Evolutionary conservation across 441 rosid species (phyloP), one percentile per base, ranked within the genome.

Genomic region (Populus hybrid): DNA sequence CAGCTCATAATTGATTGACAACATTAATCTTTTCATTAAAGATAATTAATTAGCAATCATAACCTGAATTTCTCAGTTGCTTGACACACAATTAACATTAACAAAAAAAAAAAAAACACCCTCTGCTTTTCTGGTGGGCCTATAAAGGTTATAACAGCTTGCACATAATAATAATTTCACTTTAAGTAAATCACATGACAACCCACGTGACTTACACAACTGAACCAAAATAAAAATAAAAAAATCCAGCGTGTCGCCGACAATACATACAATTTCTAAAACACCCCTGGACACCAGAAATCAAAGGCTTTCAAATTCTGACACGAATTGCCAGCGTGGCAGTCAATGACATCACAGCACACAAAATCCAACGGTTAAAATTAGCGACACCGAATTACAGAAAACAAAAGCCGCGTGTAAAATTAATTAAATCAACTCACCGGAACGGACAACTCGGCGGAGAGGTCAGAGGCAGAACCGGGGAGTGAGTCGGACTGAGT

Each of bases 371-470:
- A 75, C 82, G 82, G 56, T 59, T 23, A 36, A 9, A 3, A 21
- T 64, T 12, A 1, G 63, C 31, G 23, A 14, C 4, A 9, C 7
- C 2, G 18, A 10, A 56, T 56, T 24, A 63, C 5, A 23, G 14
- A 21, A 23, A 59, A 59, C 12, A 7, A 40, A 40, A 40, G 23
- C 23, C 63, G 23, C 63, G 63, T 20, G 63, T 56, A 20, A 7
- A 20, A 1, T 12, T 2, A 56, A 56, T 56, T 7, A 20, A 63
- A 63, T 21, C 2, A 59, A 82, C 91, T 85, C 53, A 92, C 97
- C 79, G 93, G 97, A 77, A 90, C 92, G 42, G 92, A 90, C 84
- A 92, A 84, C 85, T 89, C 88, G 18, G 94, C 83, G 40, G 98
- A 88, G 26, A 90, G 89, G 83, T 90, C 90, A 2, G 97, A 82